phyloP scores from a whole-genome alignment of 2,329 filamentous ascomycete species.

The Aspergillus glaucus region DNA sequence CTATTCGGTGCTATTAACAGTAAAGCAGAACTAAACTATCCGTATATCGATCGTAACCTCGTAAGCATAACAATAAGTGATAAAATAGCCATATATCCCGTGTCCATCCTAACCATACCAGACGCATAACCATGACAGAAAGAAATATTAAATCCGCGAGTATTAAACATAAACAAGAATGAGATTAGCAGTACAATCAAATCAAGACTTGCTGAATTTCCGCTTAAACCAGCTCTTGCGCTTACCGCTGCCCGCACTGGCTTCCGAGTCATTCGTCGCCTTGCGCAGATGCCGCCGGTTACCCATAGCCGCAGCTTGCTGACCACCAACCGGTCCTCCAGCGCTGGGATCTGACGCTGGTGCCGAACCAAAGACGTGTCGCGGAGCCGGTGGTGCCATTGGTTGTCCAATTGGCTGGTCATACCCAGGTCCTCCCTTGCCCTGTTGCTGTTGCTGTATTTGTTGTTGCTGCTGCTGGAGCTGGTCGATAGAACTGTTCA shows the following conservation, averaged over 20 bases:
- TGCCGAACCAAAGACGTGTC: constrained; percentile 3
- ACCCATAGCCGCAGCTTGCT: constrained; percentile 12
- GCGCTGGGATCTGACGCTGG: constrained; percentile 17
- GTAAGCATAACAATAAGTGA: constrained; percentile 3
- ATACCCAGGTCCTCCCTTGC: constrained; percentile 46
- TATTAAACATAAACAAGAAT: constrained; percentile 1
- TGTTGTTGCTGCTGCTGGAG: constrained; percentile 47
- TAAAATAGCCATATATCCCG: not conserved
- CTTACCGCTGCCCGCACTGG: constrained; percentile 52
- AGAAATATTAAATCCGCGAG: not conserved
- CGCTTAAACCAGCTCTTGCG: constrained; percentile 85
- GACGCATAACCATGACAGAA: not conserved
- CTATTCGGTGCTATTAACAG: not conserved
- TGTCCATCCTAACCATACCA: constrained; percentile 19
- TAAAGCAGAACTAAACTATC: not conserved
- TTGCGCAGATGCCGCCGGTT: constrained; percentile 17
- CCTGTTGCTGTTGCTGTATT: constrained; percentile 45
- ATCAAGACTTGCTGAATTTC: constrained; percentile 58
- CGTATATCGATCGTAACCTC: not conserved
- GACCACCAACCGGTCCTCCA: constrained; percentile 22
- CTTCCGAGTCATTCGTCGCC: constrained; percentile 12
- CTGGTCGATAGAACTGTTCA: constrained; percentile 86
- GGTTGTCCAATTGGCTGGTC: constrained; percentile 20
- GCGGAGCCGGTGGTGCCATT: constrained; percentile 9
- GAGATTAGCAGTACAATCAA: constrained; percentile 1